phyloP scores from a whole-genome alignment of 1,139 yeast genomes.

The Taphrina sp. region DNA sequence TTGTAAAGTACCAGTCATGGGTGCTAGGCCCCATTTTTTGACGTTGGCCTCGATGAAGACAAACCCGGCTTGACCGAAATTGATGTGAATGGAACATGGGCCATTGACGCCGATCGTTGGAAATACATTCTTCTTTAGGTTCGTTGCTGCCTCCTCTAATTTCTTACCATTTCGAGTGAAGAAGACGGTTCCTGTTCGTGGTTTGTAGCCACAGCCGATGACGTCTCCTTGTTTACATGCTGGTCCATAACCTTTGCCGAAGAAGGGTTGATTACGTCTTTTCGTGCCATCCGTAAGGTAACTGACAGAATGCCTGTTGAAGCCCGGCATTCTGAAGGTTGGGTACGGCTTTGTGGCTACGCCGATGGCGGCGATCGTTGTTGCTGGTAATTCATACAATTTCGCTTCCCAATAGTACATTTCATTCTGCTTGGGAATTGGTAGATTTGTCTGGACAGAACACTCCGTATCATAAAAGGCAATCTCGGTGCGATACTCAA shows the following conservation, averaged over 20 bases:
- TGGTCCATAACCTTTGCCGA: slow-evolving; percentile 62
- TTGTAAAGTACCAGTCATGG: slow-evolving; percentile 66
- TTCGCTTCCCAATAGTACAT: slow-evolving; percentile 90
- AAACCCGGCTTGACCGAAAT: slow-evolving; percentile 87
- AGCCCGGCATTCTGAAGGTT: slow-evolving; percentile 71
- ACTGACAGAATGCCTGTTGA: slow-evolving; percentile 75
- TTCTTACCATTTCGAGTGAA: slow-evolving; percentile 90
- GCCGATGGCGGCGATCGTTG: slow-evolving; percentile 67
- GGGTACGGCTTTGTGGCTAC: slow-evolving; percentile 88
- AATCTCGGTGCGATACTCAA: slow-evolving; percentile 72
- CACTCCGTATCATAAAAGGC: slow-evolving; percentile 69
- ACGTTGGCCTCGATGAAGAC: slow-evolving; percentile 96
- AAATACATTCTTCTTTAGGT: slow-evolving; percentile 67
- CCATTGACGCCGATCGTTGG: slow-evolving; percentile 88
- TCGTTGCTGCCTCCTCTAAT: slow-evolving; percentile 72
- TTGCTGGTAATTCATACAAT: slow-evolving; percentile 59
- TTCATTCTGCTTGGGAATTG: slow-evolving; percentile 80
- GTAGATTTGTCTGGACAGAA: slow-evolving; percentile 78
- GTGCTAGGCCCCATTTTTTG: slow-evolving; percentile 87
- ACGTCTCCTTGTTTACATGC: slow-evolving; percentile 79
- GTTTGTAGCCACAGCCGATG: slow-evolving; percentile 85
- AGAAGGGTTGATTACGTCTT: slow-evolving; percentile 78
- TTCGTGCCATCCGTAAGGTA: slow-evolving; percentile 83
- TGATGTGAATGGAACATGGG: slow-evolving; percentile 72
- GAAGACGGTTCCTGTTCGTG: slow-evolving; percentile 75